Conservation (phyloP, 441 rosid genomes). For the Corymbia citriodora region DNA sequence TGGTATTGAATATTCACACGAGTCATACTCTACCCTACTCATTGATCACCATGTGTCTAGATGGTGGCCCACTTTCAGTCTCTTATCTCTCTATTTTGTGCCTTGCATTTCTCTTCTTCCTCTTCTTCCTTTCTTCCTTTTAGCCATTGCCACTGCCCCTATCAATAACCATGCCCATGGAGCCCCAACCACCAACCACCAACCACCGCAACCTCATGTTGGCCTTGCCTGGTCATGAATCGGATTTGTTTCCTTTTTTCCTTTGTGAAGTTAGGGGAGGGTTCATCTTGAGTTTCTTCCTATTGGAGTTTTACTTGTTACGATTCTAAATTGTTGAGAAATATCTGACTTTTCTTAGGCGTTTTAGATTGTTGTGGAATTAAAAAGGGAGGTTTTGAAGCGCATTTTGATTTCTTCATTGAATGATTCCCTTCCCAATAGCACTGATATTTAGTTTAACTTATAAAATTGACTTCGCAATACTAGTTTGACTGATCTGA, state of each 20-base stretch:
- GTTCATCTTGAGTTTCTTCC: neutral
- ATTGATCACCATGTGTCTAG: neutral
- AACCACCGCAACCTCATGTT: neutral
- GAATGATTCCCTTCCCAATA: no score
- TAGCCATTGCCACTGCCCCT: neutral
- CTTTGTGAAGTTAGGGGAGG: neutral
- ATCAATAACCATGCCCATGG: neutral
- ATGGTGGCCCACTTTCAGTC: neutral
- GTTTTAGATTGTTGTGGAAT: neutral
- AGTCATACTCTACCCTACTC: accelerated
- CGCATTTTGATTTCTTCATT: no score
- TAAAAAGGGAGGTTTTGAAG: no score
- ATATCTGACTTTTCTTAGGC: neutral
- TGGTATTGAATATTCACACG: neutral
- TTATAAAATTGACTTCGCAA: no score
- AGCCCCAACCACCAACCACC: neutral
- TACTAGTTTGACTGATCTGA: no score
- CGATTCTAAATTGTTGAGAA: neutral
- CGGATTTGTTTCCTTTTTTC: neutral
- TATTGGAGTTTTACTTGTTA: neutral
- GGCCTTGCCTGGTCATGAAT: neutral
- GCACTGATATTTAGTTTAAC: no score
- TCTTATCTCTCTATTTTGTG: neutral
- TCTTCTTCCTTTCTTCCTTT: neutral
- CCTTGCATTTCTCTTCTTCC: neutral